Percentiles rank a stretch among this genome's conserved stretches.
Conservation (phyloP, 257 asterid genomes). For the Thymus mandschuricus region DNA sequence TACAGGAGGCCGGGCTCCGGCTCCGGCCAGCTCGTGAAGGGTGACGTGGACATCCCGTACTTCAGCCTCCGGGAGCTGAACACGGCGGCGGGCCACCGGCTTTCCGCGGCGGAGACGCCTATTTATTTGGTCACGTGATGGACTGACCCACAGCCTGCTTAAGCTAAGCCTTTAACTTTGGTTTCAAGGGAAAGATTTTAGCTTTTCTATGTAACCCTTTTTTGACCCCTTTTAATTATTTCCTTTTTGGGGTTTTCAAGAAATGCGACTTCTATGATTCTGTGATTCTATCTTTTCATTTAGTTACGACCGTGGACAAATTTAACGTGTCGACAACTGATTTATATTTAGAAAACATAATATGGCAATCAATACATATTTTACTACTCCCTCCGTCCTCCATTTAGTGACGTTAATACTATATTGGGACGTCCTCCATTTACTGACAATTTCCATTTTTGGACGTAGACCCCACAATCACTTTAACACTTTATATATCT, state of each 20-base stretch:
- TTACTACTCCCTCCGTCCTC: too few species aligned
- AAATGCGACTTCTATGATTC: slow-evolving; percentile 25
- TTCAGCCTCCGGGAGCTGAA: slow-evolving; percentile 71
- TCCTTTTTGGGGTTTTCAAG: slow-evolving; percentile 31
- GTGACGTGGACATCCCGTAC: slow-evolving; percentile 61
- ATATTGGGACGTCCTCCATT: too few species aligned
- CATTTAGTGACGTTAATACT: too few species aligned
- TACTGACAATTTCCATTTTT: too few species aligned
- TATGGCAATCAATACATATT: too few species aligned
- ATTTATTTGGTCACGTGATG: slow-evolving; percentile 83
- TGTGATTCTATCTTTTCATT: background rate
- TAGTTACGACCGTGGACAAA: background rate
- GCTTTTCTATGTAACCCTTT: slow-evolving; percentile 28
- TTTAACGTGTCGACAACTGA: too few species aligned
- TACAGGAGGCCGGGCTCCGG: slow-evolving; percentile 59
- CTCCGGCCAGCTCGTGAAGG: slow-evolving; percentile 52
- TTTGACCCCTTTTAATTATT: slow-evolving; percentile 13
- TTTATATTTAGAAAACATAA: too few species aligned
- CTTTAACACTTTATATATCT: too few species aligned
- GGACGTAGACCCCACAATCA: too few species aligned
- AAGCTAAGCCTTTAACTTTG: background rate
- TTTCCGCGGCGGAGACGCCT: slow-evolving; percentile 58
- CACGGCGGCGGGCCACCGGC: slow-evolving; percentile 46
- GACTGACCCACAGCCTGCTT: background rate
- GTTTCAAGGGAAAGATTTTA: slow-evolving; percentile 12